phyloP scores from a whole-genome alignment of 108 stramenopile genomes.

The Hondaea fermentalgiana region DNA sequence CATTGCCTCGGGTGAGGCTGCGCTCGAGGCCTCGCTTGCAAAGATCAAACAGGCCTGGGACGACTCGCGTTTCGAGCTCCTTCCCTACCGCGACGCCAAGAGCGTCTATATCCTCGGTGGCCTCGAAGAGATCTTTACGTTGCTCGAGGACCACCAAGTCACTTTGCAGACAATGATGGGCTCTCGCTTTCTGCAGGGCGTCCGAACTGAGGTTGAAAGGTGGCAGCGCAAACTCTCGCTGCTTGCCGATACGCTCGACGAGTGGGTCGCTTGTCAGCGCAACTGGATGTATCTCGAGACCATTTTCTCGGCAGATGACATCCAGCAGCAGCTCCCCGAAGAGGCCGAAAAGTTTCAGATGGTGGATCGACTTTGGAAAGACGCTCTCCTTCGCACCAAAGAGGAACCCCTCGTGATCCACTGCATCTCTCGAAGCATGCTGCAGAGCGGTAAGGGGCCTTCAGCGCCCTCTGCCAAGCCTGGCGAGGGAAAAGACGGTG shows the following conservation, averaged over 20 bases:
- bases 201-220: constrained; percentile 45
- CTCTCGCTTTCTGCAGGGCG: constrained; percentile 47
- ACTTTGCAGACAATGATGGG: constrained; percentile 63
- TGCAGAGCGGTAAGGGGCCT: background rate
- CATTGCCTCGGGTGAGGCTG: constrained; percentile 52
- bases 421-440: constrained; percentile 5
- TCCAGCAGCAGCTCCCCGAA: constrained; percentile 59
- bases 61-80: constrained; percentile 26
- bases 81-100: constrained; percentile 42
- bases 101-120: constrained; percentile 44
- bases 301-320: constrained; percentile 58
- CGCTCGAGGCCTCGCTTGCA: constrained; percentile 44
- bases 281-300: constrained; percentile 63
- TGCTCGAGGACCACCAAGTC: constrained; percentile 57
- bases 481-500: background rate
- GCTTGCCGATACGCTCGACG: constrained; percentile 53
- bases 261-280: constrained; percentile 50
- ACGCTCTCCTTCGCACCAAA: constrained; percentile 35
- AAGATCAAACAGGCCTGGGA: constrained; percentile 44
- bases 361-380: constrained; percentile 51
- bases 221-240: constrained; percentile 50
- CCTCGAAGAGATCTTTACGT: constrained; percentile 55
- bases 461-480: background rate
- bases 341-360: constrained; percentile 48
- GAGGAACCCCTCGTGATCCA: constrained; percentile 37